phyloP scores from a whole-genome alignment of 106 monocot species.

The Dactylorhiza incarnata region DNA sequence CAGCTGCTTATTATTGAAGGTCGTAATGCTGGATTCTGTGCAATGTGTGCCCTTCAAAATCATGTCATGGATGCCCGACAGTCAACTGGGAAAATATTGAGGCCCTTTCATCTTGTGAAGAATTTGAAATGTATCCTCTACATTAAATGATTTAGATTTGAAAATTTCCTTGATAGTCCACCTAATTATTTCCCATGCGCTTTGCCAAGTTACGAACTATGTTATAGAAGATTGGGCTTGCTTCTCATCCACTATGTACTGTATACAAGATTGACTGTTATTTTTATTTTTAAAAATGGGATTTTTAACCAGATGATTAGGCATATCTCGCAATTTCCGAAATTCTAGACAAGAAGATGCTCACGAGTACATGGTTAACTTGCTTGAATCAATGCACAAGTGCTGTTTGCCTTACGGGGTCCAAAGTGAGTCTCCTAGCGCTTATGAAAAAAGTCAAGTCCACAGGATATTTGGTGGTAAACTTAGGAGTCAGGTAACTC shows the following conservation, averaged over 20 bases:
- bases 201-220: no score
- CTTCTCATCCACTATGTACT: not conserved
- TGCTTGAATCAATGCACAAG: slow-evolving; percentile 97
- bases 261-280: not conserved
- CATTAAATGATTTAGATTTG: no score
- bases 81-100: slow-evolving; percentile 77
- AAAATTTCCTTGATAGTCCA: no score
- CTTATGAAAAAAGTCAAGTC: slow-evolving; percentile 95
- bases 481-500: slow-evolving; percentile 84
- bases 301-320: slow-evolving; percentile 31
- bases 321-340: slow-evolving; percentile 84
- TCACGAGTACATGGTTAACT: slow-evolving; percentile 95
- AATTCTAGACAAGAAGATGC: slow-evolving; percentile 96
- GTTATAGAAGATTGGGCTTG: not conserved
- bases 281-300: not conserved
- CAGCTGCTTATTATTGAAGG: slow-evolving; percentile 24
- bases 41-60: slow-evolving; percentile 86
- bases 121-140: slow-evolving; percentile 76
- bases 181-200: not conserved
- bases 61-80: slow-evolving; percentile 83
- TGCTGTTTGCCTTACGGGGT: slow-evolving; percentile 95
- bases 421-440: slow-evolving; percentile 67
- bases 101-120: slow-evolving; percentile 70
- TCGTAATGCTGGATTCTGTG: slow-evolving; percentile 84
- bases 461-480: slow-evolving; percentile 97